A percentile compares a stretch with the other conserved stretches of the same genome.
These are phyloP conservation scores for Claviceps paspali DNA, from an alignment of 2,329 filamentous ascomycete genomes.

Conservation along the genomic window DNA sequence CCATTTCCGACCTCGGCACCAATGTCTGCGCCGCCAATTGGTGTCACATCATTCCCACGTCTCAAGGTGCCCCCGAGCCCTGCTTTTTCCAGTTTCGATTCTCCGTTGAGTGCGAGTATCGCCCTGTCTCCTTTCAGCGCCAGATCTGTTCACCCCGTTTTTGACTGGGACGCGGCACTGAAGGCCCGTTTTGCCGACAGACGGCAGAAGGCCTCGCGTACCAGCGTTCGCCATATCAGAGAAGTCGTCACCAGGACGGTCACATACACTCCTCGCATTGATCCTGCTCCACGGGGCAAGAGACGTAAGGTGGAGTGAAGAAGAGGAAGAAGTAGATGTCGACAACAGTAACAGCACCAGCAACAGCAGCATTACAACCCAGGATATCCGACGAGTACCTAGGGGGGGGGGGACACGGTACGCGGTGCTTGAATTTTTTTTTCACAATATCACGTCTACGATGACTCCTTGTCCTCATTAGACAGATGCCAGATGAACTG, in stretches of 20 bases:
- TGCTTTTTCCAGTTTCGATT: conserved; percentile 49
- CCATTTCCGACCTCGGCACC: conserved; percentile 35
- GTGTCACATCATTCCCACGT: conserved; percentile 46
- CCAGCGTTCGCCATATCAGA: conserved; percentile 55
- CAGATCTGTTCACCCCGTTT: conserved; percentile 49
- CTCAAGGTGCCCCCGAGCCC: conserved; percentile 69
- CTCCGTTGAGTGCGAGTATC: conserved; percentile 48
- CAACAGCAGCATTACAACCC: not conserved
- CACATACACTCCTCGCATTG: conserved; percentile 76
- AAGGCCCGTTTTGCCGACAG: conserved; percentile 50
- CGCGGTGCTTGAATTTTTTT: conserved; percentile 1
- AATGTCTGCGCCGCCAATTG: conserved; percentile 45
- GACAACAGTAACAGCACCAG: not conserved
- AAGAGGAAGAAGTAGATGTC: not conserved
- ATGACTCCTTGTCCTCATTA: conserved; percentile 2
- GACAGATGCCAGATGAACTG: conserved; percentile 1
- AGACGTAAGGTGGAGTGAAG: conserved; percentile 52
- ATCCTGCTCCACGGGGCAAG: conserved; percentile 84
- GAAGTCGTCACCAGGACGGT: conserved; percentile 92
- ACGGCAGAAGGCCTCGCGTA: conserved; percentile 40
- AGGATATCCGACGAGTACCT: not conserved
- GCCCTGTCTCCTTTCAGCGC: conserved; percentile 62
- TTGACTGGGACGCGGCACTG: conserved; percentile 62
- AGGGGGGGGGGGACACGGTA: no score
- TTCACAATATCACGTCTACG: conserved; percentile 5